Evolutionary conservation across 2,329 filamentous ascomycete species (phyloP).

Genomic region (Penicillium sp.): DNA sequence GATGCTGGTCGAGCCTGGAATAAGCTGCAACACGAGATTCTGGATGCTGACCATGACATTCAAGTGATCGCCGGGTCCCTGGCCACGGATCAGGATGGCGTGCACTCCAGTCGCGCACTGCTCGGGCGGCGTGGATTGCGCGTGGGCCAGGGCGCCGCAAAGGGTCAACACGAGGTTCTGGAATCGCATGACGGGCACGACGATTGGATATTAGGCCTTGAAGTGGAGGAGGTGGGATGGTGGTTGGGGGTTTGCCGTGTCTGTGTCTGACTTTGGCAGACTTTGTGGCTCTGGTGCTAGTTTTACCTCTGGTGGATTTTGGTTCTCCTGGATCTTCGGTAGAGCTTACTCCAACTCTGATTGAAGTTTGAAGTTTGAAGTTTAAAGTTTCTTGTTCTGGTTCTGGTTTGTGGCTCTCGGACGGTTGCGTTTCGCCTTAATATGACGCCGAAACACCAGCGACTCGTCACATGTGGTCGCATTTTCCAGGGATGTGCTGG

Average conservation of each 20-base stretch:
- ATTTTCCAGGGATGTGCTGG: not conserved
- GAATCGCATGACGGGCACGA: constrained; percentile 13
- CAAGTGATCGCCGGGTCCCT: constrained; percentile 27
- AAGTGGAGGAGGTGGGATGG: constrained; percentile 2
- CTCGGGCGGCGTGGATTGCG: constrained; percentile 15
- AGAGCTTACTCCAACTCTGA: not conserved
- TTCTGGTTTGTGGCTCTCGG: not conserved
- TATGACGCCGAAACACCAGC: not conserved
- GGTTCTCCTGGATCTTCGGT: not conserved
- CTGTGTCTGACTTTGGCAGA: no score
- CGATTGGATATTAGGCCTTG: constrained; percentile 2
- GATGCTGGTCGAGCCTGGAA: constrained; percentile 26
- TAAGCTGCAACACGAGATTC: constrained; percentile 24
- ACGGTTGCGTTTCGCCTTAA: not conserved
- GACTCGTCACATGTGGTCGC: not conserved
- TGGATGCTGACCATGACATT: constrained; percentile 28
- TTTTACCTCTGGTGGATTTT: not conserved
- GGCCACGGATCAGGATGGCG: constrained; percentile 26
- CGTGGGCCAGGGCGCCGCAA: constrained; percentile 1
- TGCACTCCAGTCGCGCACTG: constrained; percentile 27
- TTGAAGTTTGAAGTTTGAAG: not conserved
- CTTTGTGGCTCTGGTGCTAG: not conserved
- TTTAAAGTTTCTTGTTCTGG: not conserved
- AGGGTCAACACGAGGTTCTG: constrained; percentile 11
- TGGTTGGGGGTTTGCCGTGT: constrained; percentile 5